phyloP scores from a whole-genome alignment of 371 early-diverging fungal species.

The Mortierella sp. region DNA sequence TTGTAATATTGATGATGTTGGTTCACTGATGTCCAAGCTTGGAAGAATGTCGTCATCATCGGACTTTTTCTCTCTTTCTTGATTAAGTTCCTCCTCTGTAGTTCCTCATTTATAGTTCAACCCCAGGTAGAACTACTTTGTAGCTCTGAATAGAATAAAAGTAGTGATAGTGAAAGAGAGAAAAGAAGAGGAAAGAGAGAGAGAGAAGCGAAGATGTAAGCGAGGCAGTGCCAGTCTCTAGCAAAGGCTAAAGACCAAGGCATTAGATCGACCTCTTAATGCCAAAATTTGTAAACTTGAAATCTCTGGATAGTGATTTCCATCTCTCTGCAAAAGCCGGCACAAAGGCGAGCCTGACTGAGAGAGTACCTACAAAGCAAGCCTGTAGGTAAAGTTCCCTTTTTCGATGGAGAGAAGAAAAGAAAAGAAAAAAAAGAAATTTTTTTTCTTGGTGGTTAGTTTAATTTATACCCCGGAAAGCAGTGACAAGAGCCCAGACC shows the following conservation, averaged over 20 bases:
- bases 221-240: background rate
- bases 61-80: too few species aligned
- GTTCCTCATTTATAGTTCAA: too few species aligned
- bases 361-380: background rate
- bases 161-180: too few species aligned
- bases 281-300: constrained; percentile 2
- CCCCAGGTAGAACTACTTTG: too few species aligned
- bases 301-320: constrained; percentile 4
- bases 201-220: too few species aligned
- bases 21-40: too few species aligned
- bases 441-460: background rate
- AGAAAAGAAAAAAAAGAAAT: background rate
- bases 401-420: background rate
- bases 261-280: background rate
- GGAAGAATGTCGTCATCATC: too few species aligned
- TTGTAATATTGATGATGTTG: too few species aligned
- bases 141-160: too few species aligned
- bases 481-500: too few species aligned
- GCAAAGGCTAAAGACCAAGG: background rate
- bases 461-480: too few species aligned
- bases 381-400: background rate
- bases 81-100: too few species aligned
- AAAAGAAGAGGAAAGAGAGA: background rate
- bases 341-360: background rate
- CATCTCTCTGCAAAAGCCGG: background rate